Evolutionary conservation across 306 rosid genomes (phyloP).

Genomic region (Dalbergia oliveri): DNA sequence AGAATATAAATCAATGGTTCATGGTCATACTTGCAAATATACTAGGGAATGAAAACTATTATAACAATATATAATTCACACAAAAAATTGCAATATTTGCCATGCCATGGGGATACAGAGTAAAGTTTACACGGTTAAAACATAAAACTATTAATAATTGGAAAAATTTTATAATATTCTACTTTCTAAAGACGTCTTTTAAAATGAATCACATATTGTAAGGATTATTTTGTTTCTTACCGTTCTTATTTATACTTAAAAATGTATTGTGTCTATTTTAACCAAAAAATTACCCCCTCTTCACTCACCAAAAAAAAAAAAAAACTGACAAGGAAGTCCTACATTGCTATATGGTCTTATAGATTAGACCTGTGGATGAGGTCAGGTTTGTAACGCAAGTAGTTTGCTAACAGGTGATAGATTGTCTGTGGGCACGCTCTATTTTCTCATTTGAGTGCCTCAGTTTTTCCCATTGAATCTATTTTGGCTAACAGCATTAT

Average conservation of each 20-base stretch:
- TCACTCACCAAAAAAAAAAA: background rate
- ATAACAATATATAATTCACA: background rate
- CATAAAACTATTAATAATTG: background rate
- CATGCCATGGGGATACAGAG: background rate
- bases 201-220: background rate
- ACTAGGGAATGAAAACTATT: constrained; percentile 4
- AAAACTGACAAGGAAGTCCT: background rate
- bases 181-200: background rate
- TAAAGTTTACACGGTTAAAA: constrained; percentile 4
- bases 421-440: constrained; percentile 19
- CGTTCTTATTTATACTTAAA: background rate
- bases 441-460: constrained; percentile 14
- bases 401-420: constrained; percentile 2
- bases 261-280: background rate
- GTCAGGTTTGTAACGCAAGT: constrained; percentile 5
- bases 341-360: background rate
- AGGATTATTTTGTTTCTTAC: constrained; percentile 5
- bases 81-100: background rate
- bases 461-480: constrained; percentile 38
- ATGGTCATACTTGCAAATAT: background rate
- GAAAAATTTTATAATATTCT: background rate
- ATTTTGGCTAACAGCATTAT: constrained; percentile 70
- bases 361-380: constrained; percentile 19
- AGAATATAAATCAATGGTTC: background rate
- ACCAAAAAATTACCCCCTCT: background rate